Percentiles rank a stretch among this genome's conserved stretches.
These are phyloP conservation scores for Salix caprea DNA, from an alignment of 345 rosid genomes.

Conservation along the genomic window DNA sequence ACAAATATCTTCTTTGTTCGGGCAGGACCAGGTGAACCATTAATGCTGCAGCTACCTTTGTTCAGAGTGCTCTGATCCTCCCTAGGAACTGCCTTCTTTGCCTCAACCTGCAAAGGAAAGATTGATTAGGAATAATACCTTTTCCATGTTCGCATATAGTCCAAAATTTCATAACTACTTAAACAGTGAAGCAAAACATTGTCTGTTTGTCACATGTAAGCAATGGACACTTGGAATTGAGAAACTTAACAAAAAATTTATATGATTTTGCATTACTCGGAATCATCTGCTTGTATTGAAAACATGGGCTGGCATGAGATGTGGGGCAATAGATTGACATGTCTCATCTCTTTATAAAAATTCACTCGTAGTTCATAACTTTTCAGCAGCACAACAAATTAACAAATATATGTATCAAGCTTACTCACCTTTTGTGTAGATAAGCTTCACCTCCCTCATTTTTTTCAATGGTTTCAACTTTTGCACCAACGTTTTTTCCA, in stretches of 20 bases:
- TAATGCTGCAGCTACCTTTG: constrained; percentile 49
- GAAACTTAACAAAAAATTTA: neutral
- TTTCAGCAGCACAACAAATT: neutral
- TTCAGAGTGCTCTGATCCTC: constrained; percentile 62
- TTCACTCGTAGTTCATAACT: neutral
- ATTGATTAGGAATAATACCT: neutral
- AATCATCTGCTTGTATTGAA: neutral
- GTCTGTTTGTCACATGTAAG: neutral
- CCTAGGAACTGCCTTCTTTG: constrained; percentile 93
- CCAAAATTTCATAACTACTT: neutral
- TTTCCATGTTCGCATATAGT: neutral
- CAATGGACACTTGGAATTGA: neutral
- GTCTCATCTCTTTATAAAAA: neutral
- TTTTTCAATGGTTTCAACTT: neutral
- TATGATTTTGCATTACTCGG: neutral
- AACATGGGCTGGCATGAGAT: neutral
- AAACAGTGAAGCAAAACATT: constrained; percentile 1
- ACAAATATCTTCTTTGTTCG: constrained; percentile 82
- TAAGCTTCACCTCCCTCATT: neutral
- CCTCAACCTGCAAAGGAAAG: constrained; percentile 73
- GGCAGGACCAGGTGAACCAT: constrained; percentile 61
- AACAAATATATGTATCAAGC: neutral
- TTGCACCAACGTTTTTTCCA: neutral
- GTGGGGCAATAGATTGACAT: neutral
- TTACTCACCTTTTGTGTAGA: neutral